Base-by-base conservation (phyloP, 805 yeast genomes). In the Candida vaughaniae region DNA sequence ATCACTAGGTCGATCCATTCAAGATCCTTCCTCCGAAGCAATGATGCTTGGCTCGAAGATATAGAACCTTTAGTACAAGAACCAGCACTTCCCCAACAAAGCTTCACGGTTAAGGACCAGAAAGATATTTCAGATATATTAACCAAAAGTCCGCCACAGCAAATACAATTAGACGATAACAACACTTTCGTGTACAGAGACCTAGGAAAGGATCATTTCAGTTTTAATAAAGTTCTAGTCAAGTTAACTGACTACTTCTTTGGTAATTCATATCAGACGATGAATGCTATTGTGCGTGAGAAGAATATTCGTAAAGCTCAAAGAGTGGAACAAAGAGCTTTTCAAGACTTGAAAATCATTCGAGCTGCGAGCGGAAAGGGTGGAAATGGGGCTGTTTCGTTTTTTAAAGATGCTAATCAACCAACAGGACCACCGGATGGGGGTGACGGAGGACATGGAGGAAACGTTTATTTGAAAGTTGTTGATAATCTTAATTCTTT, bases 391-490 rank as follows among this genome's bases (percentile, higher is more conserved):
- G 70, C 77, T 22, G 82, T 88, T 0, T 84, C 97, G 0, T 93
- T 93, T 60, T 75, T 82, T 41, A 69, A 96, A 46, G 98, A 88
- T 48, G 85, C 95, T 3, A 86, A 89, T 27, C 64, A 86, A 29
- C 72, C 95, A 0, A 72, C 74, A 14, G 99, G 99, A 0, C 98
- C 99, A 0, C 95, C 99, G 0, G 95, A 90, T 59, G 99, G 99
- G n/a, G 99, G 99, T 7, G 97, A 93, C 62, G 99, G 99, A 20
- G 99, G 98, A 4, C 66, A 71, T 43, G 99, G 99, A 16, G 99
- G 99, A 2, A 73, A 82, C 36, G 74, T 93, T 2, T 91, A 83
- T 55, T 77, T 93, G 2, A 86, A 82, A 54, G 96, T 95, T 3
- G 80, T 82, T 1, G 77, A 77, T 33, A 85, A 85, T 16, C 50